Base-by-base conservation (phyloP, 306 rosid species). In the Vicia faba region DNA sequence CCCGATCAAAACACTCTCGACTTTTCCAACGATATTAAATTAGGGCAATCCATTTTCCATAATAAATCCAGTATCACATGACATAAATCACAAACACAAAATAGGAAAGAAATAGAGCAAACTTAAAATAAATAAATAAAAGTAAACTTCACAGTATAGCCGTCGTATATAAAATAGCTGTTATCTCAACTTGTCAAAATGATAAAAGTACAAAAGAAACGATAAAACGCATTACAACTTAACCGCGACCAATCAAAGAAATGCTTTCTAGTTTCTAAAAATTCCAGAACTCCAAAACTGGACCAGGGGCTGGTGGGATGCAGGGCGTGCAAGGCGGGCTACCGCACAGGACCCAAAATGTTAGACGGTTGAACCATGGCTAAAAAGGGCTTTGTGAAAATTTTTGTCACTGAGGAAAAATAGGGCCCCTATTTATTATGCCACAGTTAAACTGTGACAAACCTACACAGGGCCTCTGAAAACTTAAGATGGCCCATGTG, bases 1-100 rank as follows among this genome's bases (percentile, higher is more conserved):
- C 86, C 78, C 77, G 60, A 70, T 61, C 71, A 81, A 75, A 80
- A 68, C 19, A 70, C 45, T 58, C 79, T 58, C 43, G 11, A 25
- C 51, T 69, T 84, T 75, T 78, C 84, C 67, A 72, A 39, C 61
- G 58, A 62, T 66, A 64, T 69, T 50, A 38, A 75, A 48, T 55
- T 19, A 59, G 4, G 39, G 15, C 28, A 61, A 46, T 53, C 57
- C 69, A 19, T 43, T 25, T 12, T 69, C 56, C 61, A 35, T 45
- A 73, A 73, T 14, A 43, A 12, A 38, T 50, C 68, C 66, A 39
- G 54, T 43, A 31, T n/a, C 25, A 58, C 45, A 58, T 11, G 31
- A 57, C 13, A 15, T 5, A 43, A 57, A 70, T 26, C 51, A 61
- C 80, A 4, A 71, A 71, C 29, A 53, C 69, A 23, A n/a, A n/a